phyloP scores from a whole-genome alignment of 805 yeast species.

The Nakazawaea ishiwadae region DNA sequence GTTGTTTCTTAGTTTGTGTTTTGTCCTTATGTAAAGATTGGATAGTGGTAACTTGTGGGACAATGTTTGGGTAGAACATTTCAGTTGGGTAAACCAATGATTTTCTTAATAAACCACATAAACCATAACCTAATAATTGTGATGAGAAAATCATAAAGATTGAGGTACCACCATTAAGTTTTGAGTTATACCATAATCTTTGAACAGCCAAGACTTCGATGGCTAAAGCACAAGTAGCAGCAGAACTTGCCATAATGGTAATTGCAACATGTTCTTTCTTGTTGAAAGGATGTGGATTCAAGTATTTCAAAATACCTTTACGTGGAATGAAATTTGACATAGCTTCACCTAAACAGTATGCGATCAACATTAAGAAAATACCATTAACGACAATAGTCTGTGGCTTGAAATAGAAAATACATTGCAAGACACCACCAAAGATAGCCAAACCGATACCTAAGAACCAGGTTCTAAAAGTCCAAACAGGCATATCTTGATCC shows the following conservation, averaged over 20 bases:
- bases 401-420: slow-evolving; percentile 31
- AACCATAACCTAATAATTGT: slow-evolving; percentile 26
- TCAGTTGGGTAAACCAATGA: slow-evolving; percentile 3
- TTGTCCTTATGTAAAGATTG: not conserved
- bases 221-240: slow-evolving; percentile 24
- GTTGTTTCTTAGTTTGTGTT: not conserved
- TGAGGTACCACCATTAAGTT: slow-evolving; percentile 22
- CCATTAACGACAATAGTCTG: slow-evolving; percentile 29
- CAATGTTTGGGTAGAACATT: not conserved
- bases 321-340: slow-evolving; percentile 19
- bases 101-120: slow-evolving; percentile 24
- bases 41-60: not conserved
- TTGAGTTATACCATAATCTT: slow-evolving; percentile 25
- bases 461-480: slow-evolving; percentile 33
- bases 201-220: slow-evolving; percentile 30
- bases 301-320: slow-evolving; percentile 18
- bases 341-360: slow-evolving; percentile 24
- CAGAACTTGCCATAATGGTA: slow-evolving; percentile 30
- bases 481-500: slow-evolving; percentile 30
- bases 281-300: slow-evolving; percentile 42
- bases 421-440: slow-evolving; percentile 30
- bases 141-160: slow-evolving; percentile 28
- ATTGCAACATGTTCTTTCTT: slow-evolving; percentile 40
- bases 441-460: slow-evolving; percentile 28
- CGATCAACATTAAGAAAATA: slow-evolving; percentile 26